phyloP scores from a whole-genome alignment of 2,329 filamentous ascomycete species.

The Colletotrichum neosansevieriae region DNA sequence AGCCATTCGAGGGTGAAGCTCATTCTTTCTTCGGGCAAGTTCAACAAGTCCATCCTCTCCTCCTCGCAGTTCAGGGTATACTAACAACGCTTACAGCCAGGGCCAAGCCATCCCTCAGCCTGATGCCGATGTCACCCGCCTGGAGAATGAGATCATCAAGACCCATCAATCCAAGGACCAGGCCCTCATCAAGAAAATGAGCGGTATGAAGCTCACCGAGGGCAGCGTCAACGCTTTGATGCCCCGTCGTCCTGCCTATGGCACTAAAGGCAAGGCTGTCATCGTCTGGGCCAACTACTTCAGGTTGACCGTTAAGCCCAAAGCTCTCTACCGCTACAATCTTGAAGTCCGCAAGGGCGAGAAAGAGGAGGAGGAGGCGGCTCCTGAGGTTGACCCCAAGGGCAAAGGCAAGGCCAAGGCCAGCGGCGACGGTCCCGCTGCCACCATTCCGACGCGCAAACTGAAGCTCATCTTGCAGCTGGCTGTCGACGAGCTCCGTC shows the following conservation, averaged over 20 bases:
- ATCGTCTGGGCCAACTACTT: conserved; percentile 69
- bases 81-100: conserved; percentile 26
- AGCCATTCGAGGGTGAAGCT: conserved; percentile 41
- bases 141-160: conserved; percentile 57
- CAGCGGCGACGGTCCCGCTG: conserved; percentile 31
- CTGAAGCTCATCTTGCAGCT: conserved; percentile 56
- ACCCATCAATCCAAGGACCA: conserved; percentile 45
- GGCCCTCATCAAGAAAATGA: conserved; percentile 52
- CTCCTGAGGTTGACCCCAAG: conserved; percentile 38
- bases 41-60: conserved; percentile 25
- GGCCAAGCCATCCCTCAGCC: conserved; percentile 39
- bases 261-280: conserved; percentile 55
- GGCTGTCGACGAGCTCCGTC: conserved; percentile 52
- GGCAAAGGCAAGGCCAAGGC: conserved; percentile 35
- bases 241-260: conserved; percentile 64
- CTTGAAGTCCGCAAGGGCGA: conserved; percentile 50
- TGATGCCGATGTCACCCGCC: conserved; percentile 47
- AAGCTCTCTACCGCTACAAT: conserved; percentile 59
- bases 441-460: conserved; percentile 57
- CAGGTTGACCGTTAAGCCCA: conserved; percentile 53
- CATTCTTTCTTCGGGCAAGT: conserved; percentile 29
- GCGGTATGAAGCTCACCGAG: conserved; percentile 48
- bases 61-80: conserved; percentile 18
- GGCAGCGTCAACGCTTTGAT: conserved; percentile 29
- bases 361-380: conserved; percentile 31